These are phyloP conservation scores for Malassezia cuniculi DNA, from an alignment of 1,284 basidiomycete genomes.

Conservation along the genomic window DNA sequence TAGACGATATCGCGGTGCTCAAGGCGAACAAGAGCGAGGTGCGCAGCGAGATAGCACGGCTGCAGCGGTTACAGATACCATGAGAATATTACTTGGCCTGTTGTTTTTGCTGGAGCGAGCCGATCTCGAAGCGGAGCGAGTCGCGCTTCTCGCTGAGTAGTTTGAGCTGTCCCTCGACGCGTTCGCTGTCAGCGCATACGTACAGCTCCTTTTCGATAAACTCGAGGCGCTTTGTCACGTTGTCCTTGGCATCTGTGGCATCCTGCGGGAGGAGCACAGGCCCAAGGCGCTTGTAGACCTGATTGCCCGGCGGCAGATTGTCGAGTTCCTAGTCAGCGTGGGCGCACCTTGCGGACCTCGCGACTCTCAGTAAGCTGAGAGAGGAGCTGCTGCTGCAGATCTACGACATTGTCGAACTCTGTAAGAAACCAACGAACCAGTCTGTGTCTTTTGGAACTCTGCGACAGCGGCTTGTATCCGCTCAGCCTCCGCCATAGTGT, in stretches of 20 bases:
- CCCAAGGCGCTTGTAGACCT: slow-evolving; percentile 81
- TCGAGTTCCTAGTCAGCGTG: slow-evolving; percentile 60
- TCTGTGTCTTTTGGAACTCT: slow-evolving; percentile 7
- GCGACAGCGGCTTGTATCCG: no score
- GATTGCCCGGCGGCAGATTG: slow-evolving; percentile 62
- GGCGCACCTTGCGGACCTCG: slow-evolving; percentile 67
- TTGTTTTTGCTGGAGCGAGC: not conserved
- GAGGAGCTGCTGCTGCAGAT: slow-evolving; percentile 32
- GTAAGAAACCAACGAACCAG: slow-evolving; percentile 1
- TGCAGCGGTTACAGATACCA: no score
- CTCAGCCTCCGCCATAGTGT: no score
- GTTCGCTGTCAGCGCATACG: slow-evolving; percentile 39
- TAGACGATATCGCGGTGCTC: slow-evolving; percentile 33
- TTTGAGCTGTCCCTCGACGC: slow-evolving; percentile 10
- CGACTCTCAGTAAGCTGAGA: slow-evolving; percentile 82
- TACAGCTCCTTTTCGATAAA: slow-evolving; percentile 85
- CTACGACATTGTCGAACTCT: slow-evolving; percentile 29
- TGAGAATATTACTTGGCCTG: not conserved
- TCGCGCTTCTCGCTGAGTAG: slow-evolving; percentile 9
- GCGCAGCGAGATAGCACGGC: slow-evolving; percentile 24
- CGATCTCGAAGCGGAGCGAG: slow-evolving; percentile 9
- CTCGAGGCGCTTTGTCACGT: slow-evolving; percentile 79
- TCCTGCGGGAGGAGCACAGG: slow-evolving; percentile 85
- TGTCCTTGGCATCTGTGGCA: slow-evolving; percentile 68
- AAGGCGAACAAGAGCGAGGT: slow-evolving; percentile 32